Base-by-base conservation (phyloP, 2,329 filamentous ascomycete genomes). In the Aspergillus felis region DNA sequence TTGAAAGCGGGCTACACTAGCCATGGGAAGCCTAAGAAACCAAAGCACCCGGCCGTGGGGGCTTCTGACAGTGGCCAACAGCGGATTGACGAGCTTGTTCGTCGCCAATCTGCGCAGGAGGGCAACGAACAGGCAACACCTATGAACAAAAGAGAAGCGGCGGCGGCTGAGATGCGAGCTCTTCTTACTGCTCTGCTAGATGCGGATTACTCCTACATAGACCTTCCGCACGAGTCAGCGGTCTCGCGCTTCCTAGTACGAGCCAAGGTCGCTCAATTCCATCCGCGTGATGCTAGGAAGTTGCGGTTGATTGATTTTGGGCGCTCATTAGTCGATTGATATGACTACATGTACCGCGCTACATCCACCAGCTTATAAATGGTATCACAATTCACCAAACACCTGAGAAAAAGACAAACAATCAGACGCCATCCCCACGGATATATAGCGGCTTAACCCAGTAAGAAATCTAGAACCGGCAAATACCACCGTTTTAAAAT, bases 201-300 rank as follows among this genome's bases (percentile, higher is more conserved):
- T 38, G 76, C 76, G 3, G 72, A 76, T 14, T 74, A 75, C 24
- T 76, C 75, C 3, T 84, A 84, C 62, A 75, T 81, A 49, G 71
- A 77, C 27, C 65, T 84, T 20, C 66, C 76, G 28, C 72, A 75
- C 35, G 82, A 84, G 56, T 81, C 80, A 41, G 82, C 81, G 14
- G 78, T 79, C 17, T 79, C 80, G 6, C 73, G 82, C 47, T 84
- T 84, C 60, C 66, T 84, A 35, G 78, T 84, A 17, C 74, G 79
- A 63, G 79, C 80, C 10, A 84, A 82, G 65, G 77, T 84, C 56
- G 82, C 82, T 14, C 81, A 83, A 58, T 82, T 82, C 51, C 79
- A 84, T 66, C 80, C 81, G 1, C 79, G 78, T 57, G 81, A 84
- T 70, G 82, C 82, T 17, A 72, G 73, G 57, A 78, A 77, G 59